Base-by-base conservation (phyloP, 176 grass and related monocot species). In the Chloris gayana region DNA sequence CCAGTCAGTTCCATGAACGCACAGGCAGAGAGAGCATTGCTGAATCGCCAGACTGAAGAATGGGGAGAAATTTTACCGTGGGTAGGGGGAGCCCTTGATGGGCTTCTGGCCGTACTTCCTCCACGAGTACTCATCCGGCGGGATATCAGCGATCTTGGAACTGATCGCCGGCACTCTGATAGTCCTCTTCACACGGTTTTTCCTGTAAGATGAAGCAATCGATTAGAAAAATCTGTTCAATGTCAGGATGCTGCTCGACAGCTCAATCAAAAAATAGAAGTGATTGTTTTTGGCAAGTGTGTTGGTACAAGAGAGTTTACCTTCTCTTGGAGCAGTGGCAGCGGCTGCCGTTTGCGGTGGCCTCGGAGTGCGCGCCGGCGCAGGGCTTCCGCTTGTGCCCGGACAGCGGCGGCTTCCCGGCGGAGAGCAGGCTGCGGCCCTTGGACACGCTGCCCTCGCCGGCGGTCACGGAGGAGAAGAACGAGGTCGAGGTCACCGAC, bases 91-190 rank as follows among this genome's bases (percentile, higher is more conserved):
- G 31, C 95, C 95, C 51, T 98, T 98, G 92, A 98, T 98, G 60
- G 95, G 95, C 75, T 98, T 98, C 81, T 98, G 95, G 15, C 95
- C 95, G 74, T 98, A 98, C 84, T 98, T 98, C 71, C 95, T 84
- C 95, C 95, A 98, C 3, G 95, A 98, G 84, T 89, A 95, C 72
- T 98, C 92, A 79, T 98, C 95, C 69, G 95, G 29, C 6, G 95
- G 95, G 75, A 98, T 98, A 63, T 98, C 95, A 2, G 95, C 88
- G 37, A 93, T 95, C 85, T 92, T 93, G 0, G 95, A 75, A 77
- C 95, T 98, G 42, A 93, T 89, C 49, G 92, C 92, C 72, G 92
- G 95, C 50, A 98, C 95, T 71, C 92, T 44, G 42, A 98, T 84
- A 15, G 82, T 86, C 76, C 58, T 89, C 81, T 98, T 98, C 39